These are phyloP conservation scores for Suhomyces faveliae DNA, from an alignment of 805 yeast genomes.

Conservation along the genomic window DNA sequence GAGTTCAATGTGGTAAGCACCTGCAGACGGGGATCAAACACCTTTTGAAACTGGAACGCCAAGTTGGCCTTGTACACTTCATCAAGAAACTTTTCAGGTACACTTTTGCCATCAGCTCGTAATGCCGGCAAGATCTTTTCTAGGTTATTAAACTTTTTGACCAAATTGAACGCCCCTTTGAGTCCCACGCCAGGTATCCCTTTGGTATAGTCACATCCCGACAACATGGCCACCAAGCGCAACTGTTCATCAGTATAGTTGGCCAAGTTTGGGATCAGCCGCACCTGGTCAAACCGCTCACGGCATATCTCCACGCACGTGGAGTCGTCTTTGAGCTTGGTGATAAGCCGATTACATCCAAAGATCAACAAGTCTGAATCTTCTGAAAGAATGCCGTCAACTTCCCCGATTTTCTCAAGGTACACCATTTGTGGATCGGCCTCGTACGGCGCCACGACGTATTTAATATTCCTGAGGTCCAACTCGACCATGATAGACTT, in stretches of 20 bases:
- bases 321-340: conserved; percentile 78
- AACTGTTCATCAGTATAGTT: conserved; percentile 55
- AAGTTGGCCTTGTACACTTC: conserved; percentile 67
- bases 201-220: conserved; percentile 96
- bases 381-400: conserved; percentile 86
- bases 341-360: conserved; percentile 74
- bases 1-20: conserved; percentile 58
- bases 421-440: conserved; percentile 97
- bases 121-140: conserved; percentile 58
- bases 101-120: conserved; percentile 56
- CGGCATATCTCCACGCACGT: conserved; percentile 68
- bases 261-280: conserved; percentile 48
- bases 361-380: conserved; percentile 91
- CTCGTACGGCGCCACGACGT: conserved; percentile 95
- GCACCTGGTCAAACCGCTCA: conserved; percentile 50
- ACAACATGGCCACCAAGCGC: conserved; percentile 73
- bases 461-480: conserved; percentile 54
- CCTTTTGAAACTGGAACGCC: conserved; percentile 84
- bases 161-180: conserved; percentile 65
- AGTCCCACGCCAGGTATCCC: conserved; percentile 85
- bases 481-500: conserved; percentile 75
- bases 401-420: conserved; percentile 69
- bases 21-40: conserved; percentile 62
- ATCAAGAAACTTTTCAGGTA: conserved; percentile 57
- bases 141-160: conserved; percentile 49